Conservation (phyloP, 805 yeast species). For the Saccharomycopsis lassenensis region DNA sequence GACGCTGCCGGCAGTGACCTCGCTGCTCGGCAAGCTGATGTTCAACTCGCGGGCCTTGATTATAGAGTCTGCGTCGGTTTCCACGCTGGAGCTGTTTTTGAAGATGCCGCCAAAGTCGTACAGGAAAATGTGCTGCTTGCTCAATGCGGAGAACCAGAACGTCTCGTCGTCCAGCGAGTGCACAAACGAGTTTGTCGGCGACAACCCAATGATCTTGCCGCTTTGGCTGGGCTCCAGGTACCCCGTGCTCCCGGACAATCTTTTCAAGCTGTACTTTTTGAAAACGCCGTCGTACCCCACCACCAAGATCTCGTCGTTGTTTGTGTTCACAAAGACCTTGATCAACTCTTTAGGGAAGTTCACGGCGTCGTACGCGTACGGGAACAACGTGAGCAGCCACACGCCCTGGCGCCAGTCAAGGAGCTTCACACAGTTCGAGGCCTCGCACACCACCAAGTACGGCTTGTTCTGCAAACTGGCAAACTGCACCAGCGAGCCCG, state of each 20-base stretch:
- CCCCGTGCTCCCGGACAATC: slow-evolving; percentile 6
- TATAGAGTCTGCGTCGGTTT: neutral
- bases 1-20: slow-evolving; percentile 1
- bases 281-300: slow-evolving; percentile 7
- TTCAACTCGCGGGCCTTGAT: neutral
- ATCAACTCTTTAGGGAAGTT: slow-evolving; percentile 1
- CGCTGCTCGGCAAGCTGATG: slow-evolving; percentile 9
- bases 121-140: neutral
- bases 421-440: slow-evolving; percentile 24
- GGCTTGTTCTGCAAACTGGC: neutral
- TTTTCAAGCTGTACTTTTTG: slow-evolving; percentile 7
- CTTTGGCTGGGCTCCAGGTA: slow-evolving; percentile 2
- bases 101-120: slow-evolving; percentile 5
- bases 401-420: slow-evolving; percentile 26
- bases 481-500: slow-evolving; percentile 2
- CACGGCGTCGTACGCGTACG: slow-evolving; percentile 19
- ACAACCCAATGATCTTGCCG: slow-evolving; percentile 4
- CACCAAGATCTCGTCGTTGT: slow-evolving; percentile 1
- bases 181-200: neutral
- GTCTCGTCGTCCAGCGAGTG: neutral
- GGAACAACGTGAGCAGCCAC: slow-evolving; percentile 26
- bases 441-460: slow-evolving; percentile 20
- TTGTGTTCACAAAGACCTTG: slow-evolving; percentile 1
- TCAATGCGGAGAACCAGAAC: neutral
- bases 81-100: neutral